These are phyloP conservation scores for Begonia loranthoides DNA, from an alignment of 306 rosid species.

Conservation along the genomic window DNA sequence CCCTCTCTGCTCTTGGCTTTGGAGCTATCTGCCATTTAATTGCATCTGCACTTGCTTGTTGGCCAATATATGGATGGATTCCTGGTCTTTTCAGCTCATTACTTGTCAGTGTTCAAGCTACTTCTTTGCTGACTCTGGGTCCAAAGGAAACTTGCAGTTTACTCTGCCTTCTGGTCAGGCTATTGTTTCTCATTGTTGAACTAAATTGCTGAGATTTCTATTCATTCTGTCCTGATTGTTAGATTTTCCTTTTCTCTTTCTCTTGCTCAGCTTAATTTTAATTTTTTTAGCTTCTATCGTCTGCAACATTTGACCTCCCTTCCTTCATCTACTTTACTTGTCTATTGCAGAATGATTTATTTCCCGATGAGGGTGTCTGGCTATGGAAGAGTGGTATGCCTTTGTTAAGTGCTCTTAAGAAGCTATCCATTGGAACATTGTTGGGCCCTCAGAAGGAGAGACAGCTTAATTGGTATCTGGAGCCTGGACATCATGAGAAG, in stretches of 20 bases:
- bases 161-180: slow-evolving; percentile 75
- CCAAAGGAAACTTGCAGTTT: slow-evolving; percentile 98
- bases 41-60: slow-evolving; percentile 80
- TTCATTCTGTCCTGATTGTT: background rate
- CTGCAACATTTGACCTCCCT: slow-evolving; percentile 1
- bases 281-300: background rate
- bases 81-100: slow-evolving; percentile 87
- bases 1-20: slow-evolving; percentile 78
- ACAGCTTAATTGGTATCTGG: slow-evolving; percentile 81
- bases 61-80: slow-evolving; percentile 96
- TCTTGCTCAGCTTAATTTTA: too few species aligned
- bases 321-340: background rate
- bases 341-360: slow-evolving; percentile 67
- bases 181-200: background rate
- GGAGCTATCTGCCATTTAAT: slow-evolving; percentile 91
- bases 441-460: slow-evolving; percentile 75
- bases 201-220: slow-evolving; percentile 3
- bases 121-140: slow-evolving; percentile 72
- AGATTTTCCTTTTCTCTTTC: background rate
- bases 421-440: slow-evolving; percentile 67
- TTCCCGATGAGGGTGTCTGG: slow-evolving; percentile 90
- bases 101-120: slow-evolving; percentile 57
- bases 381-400: slow-evolving; percentile 89
- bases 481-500: slow-evolving; percentile 61
- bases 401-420: slow-evolving; percentile 69